Percentiles rank a stretch among this genome's conserved stretches.
phyloP scores from a whole-genome alignment of 75 land plant genomes.

The Picea glauca region DNA sequence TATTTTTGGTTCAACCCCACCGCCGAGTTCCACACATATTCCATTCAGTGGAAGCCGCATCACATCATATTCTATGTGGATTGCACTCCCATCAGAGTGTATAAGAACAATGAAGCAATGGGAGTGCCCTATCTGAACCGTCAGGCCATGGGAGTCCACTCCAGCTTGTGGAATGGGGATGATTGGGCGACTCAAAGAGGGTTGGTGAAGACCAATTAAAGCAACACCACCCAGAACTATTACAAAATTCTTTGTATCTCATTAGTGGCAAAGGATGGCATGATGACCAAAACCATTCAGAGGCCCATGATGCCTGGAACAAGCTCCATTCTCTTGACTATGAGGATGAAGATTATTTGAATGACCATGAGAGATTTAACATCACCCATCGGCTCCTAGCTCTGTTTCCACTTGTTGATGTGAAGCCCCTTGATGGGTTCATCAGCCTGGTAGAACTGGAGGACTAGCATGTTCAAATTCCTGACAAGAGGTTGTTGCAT shows the following conservation, averaged over 20 bases:
- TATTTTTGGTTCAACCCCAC: no score
- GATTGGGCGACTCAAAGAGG: no score
- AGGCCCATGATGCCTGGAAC: conserved; percentile 5
- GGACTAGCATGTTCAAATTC: conserved; percentile 44
- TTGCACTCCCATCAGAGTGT: no score
- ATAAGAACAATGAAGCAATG: no score
- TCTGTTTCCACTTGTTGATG: conserved; percentile 60
- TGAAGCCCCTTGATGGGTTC: conserved; percentile 41
- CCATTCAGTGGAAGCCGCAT: no score
- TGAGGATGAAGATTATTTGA: conserved; percentile 33
- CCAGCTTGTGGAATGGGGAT: no score
- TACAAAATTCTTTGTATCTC: neutral
- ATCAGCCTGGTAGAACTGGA: conserved; percentile 45
- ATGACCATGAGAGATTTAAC: conserved; percentile 52
- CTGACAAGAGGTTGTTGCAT: conserved; percentile 26
- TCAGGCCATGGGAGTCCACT: no score
- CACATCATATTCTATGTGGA: no score
- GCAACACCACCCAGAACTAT: conserved; percentile 13
- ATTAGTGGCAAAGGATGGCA: conserved; percentile 8
- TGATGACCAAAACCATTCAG: neutral
- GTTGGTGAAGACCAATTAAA: neutral
- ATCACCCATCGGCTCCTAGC: conserved; percentile 38
- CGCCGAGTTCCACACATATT: no score
- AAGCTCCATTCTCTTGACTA: conserved; percentile 19
- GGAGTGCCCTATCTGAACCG: no score